Conservation (phyloP, 305 asterid genomes). For the Nicotiana rustica region DNA sequence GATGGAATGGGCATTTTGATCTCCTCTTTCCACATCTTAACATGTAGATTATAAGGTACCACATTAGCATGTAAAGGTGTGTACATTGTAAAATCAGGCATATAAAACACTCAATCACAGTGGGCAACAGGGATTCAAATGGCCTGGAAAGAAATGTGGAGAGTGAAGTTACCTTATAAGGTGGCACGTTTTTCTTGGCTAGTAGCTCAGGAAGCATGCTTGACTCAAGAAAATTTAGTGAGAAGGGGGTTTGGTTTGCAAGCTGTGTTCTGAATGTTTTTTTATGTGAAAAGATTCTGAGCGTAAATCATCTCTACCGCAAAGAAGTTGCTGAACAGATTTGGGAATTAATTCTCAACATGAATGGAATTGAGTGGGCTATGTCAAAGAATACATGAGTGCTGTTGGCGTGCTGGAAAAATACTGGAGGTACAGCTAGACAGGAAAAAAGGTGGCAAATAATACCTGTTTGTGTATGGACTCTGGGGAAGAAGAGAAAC, state of each 20-base stretch:
- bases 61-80: not conserved
- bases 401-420: constrained; percentile 10
- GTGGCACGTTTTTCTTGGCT: no score
- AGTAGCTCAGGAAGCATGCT: no score
- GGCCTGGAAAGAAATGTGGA: not conserved
- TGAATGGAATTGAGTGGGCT: not conserved
- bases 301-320: not conserved
- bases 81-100: not conserved
- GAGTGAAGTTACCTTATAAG: not conserved
- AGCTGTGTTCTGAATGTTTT: not conserved
- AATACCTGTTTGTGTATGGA: not conserved
- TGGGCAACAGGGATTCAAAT: constrained; percentile 1
- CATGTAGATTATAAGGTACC: not conserved
- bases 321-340: not conserved
- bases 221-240: not conserved
- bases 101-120: not conserved
- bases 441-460: not conserved
- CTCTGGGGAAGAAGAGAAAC: constrained; percentile 13
- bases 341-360: not conserved
- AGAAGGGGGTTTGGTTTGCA: not conserved
- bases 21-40: not conserved
- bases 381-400: not conserved
- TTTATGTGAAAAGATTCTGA: not conserved
- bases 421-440: not conserved
- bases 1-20: not conserved